Conservation (phyloP, 2,329 filamentous ascomycete species). For the Diaporthe citrichinensis region DNA sequence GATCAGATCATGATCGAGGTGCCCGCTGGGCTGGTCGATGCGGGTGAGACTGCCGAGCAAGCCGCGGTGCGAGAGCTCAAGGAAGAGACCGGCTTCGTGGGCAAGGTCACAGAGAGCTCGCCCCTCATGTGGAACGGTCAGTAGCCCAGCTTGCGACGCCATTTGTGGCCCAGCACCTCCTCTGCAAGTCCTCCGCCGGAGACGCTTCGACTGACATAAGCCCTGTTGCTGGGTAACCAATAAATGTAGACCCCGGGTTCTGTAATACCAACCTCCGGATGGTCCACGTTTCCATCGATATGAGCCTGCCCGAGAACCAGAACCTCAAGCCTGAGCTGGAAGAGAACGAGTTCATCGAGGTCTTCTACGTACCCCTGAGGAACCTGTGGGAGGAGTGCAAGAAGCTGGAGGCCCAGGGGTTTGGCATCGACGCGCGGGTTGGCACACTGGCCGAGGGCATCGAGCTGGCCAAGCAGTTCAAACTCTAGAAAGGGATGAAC, state of each 20-base stretch:
- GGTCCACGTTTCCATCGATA: conserved; percentile 82
- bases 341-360: conserved; percentile 87
- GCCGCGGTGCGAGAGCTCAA: conserved; percentile 74
- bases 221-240: not conserved
- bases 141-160: conserved; percentile 21
- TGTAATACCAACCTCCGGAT: conserved; percentile 77
- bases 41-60: conserved; percentile 71
- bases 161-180: not conserved
- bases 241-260: conserved; percentile 68
- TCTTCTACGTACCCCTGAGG: conserved; percentile 76
- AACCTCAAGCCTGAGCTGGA: conserved; percentile 79
- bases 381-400: conserved; percentile 77
- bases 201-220: not conserved
- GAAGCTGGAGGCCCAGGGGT: conserved; percentile 77
- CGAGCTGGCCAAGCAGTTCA: conserved; percentile 75
- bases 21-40: conserved; percentile 75
- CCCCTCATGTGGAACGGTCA: conserved; percentile 76
- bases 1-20: conserved; percentile 73
- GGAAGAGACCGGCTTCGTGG: conserved; percentile 78
- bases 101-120: conserved; percentile 67
- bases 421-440: conserved; percentile 83
- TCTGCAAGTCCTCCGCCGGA: not conserved
- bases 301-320: conserved; percentile 77
- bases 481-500: conserved; percentile 50
- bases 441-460: conserved; percentile 85